Base-by-base conservation (phyloP, 306 rosid species). In the Elaeagnus macrophylla region DNA sequence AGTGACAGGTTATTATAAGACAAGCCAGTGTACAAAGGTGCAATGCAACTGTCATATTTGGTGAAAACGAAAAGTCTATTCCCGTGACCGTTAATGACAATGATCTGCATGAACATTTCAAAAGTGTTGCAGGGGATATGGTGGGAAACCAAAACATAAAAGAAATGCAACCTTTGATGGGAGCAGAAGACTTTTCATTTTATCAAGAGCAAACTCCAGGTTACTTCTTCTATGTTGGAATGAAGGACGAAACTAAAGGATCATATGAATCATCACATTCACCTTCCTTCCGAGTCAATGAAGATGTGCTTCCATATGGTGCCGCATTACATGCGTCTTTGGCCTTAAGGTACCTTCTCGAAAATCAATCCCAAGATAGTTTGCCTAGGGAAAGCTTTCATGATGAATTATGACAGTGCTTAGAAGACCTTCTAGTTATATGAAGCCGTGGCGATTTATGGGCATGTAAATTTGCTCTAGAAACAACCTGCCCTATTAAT, bases 11-110 rank as follows among this genome's bases (percentile, higher is more conserved):
- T 46, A 71, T 75, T 41, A 65, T 56, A 40, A 45, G 65, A 42
- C 84, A 79, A 62, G 84, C 81, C 48, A 45, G 58, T 0, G 84
- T 75, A 3, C 81, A 75, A 3, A 71, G 84, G 60, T 75, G 84
- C 73, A 79, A 75, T 38, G 84, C 84, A 20, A 67, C 75, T 44
- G 73, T 71, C 17, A 39, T 36, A 5, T 79, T 79, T 56, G 18
- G 54, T 40, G 56, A 43, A 55, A 51, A 10, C 0, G 54, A 65
- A 19, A 48, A 52, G 10, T 75, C 74, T 16, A 62, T 45, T 60
- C 80, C 83, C 0, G 67, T 48, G 10, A 60, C 74, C 9, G 19
- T 60, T 9, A 79, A 79, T 7, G 67, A 74, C 65, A 46, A 56
- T 48, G 58, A 61, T 25, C 67, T 79, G 49, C 80, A 79, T 13